Percentiles rank a stretch among this genome's conserved stretches.
Evolutionary conservation across 2,329 filamentous ascomycete genomes (phyloP).

Genomic region (Reticulascus tulasneorum): DNA sequence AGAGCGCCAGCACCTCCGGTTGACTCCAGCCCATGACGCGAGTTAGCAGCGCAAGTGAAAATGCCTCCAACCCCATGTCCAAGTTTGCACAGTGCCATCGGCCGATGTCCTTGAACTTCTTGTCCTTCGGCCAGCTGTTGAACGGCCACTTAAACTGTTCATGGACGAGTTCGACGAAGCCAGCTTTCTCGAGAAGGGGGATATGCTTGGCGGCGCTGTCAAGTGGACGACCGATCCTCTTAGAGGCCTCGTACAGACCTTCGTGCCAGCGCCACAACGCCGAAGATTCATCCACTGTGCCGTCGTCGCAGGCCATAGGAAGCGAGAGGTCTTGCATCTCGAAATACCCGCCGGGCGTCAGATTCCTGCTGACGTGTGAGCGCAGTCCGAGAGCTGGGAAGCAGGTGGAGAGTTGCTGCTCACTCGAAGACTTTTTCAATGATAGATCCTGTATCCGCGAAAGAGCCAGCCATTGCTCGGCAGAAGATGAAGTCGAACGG

Average conservation of each 20-base stretch:
- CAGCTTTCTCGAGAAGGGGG: conserved; percentile 5
- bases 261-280: conserved; percentile 24
- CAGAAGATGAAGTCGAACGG: conserved; percentile 38
- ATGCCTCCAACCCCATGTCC: conserved; percentile 26
- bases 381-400: neutral
- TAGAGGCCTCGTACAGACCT: conserved; percentile 24
- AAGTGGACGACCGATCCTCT: conserved; percentile 22
- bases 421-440: conserved; percentile 5
- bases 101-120: conserved; percentile 13
- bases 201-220: conserved; percentile 23
- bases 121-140: conserved; percentile 15
- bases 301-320: conserved; percentile 26
- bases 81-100: conserved; percentile 22
- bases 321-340: conserved; percentile 26
- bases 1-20: conserved; percentile 21
- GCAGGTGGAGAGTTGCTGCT: conserved; percentile 5
- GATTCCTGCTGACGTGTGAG: conserved; percentile 3
- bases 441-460: conserved; percentile 15
- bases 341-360: conserved; percentile 28
- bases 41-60: conserved; percentile 31
- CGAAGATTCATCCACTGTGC: conserved; percentile 22
- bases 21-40: conserved; percentile 29
- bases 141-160: conserved; percentile 9
- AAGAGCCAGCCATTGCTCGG: conserved; percentile 25
- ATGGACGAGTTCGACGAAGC: conserved; percentile 2